Conservation (phyloP, 306 rosid species). For the Mimosa pudica region DNA sequence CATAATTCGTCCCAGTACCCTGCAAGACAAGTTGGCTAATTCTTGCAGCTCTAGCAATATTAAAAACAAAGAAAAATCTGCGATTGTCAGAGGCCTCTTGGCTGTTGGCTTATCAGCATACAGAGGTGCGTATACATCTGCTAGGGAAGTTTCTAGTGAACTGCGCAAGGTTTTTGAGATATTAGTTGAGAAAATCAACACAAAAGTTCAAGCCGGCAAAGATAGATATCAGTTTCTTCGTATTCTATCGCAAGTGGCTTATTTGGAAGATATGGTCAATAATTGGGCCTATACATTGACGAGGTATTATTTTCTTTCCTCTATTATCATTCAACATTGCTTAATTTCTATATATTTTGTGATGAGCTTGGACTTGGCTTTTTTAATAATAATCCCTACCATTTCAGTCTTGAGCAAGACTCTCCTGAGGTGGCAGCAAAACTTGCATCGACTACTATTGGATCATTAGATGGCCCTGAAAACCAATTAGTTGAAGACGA, state of each 20-base stretch:
- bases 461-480: conserved; percentile 33
- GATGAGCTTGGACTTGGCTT: conserved; percentile 18
- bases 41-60: conserved; percentile 48
- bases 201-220: conserved; percentile 74
- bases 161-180: conserved; percentile 82
- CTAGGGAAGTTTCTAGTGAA: conserved; percentile 74
- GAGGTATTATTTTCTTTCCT: conserved; percentile 56
- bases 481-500: conserved; percentile 48
- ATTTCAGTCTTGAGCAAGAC: conserved; percentile 83
- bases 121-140: conserved; percentile 79
- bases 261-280: conserved; percentile 87
- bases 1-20: conserved; percentile 62
- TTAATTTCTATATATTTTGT: conserved; percentile 14
- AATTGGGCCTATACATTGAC: conserved; percentile 83
- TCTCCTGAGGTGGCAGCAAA: conserved; percentile 43
- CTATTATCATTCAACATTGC: conserved; percentile 1
- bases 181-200: conserved; percentile 63
- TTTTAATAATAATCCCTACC: conserved; percentile 39
- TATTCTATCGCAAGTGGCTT: conserved; percentile 90
- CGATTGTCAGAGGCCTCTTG: conserved; percentile 76
- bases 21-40: conserved; percentile 51
- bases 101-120: conserved; percentile 94
- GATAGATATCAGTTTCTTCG: conserved; percentile 79
- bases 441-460: conserved; percentile 26
- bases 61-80: conserved; percentile 65